These are phyloP conservation scores for Letharia lupina DNA, from an alignment of 495 filamentous ascomycete genomes.

Conservation along the genomic window DNA sequence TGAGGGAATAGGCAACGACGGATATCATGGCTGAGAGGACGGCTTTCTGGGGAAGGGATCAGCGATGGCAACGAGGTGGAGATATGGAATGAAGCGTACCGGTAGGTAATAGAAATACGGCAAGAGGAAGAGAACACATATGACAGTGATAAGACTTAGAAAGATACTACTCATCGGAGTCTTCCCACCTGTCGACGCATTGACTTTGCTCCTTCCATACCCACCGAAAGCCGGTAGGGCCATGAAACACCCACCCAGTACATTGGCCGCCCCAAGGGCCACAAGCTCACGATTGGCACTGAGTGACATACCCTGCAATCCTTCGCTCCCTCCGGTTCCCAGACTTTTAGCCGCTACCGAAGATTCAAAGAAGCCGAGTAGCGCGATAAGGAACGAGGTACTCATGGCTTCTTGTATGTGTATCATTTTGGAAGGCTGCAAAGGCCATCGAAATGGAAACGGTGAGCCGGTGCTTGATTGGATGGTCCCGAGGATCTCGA, in stretches of 20 bases:
- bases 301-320: conserved; percentile 64
- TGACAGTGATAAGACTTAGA: conserved; percentile 69
- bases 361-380: conserved; percentile 97
- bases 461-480: conserved; percentile 51
- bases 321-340: conserved; percentile 52
- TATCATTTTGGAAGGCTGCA: conserved; percentile 62
- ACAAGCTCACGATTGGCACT: conserved; percentile 93
- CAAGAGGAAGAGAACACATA: conserved; percentile 70
- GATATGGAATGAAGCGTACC: conserved; percentile 39
- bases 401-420: conserved; percentile 81
- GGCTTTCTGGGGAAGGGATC: conserved; percentile 58
- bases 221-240: conserved; percentile 90
- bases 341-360: conserved; percentile 94
- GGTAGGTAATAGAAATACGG: conserved; percentile 94
- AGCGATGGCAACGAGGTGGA: conserved; percentile 1
- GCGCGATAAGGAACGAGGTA: conserved; percentile 85
- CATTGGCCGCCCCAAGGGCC: conserved; percentile 81
- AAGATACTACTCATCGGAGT: conserved; percentile 89
- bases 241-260: conserved; percentile 86
- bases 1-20: conserved; percentile 86
- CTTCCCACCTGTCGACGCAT: conserved; percentile 78
- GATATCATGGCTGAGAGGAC: conserved; percentile 91
- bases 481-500: conserved; percentile 76
- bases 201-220: conserved; percentile 94
- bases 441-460: conserved; percentile 82